Conservation (phyloP, 2,329 filamentous ascomycete genomes). For the Xylaria sp. region DNA sequence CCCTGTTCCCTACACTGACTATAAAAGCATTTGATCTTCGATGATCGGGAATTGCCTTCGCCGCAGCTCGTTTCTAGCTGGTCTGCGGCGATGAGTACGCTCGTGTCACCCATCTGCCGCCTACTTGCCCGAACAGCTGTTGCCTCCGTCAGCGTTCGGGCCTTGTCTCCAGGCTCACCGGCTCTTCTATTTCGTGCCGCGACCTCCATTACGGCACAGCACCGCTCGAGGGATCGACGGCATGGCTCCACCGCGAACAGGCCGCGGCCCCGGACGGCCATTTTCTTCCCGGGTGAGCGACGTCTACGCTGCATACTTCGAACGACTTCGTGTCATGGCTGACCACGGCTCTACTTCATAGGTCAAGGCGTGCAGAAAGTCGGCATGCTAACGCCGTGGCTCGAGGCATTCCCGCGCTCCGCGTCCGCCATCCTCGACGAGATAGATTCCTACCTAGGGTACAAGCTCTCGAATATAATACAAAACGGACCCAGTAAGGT, state of each 20-base stretch:
- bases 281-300: conserved; percentile 67
- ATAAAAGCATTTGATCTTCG: conserved; percentile 26
- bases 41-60: conserved; percentile 40
- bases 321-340: conserved; percentile 24
- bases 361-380: conserved; percentile 91
- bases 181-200: conserved; percentile 16
- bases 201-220: conserved; percentile 38
- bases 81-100: conserved; percentile 48
- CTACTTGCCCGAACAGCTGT: conserved; percentile 40
- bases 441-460: conserved; percentile 81
- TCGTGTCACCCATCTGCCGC: conserved; percentile 43
- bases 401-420: conserved; percentile 84
- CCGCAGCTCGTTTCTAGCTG: conserved; percentile 46
- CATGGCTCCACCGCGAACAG: conserved; percentile 50
- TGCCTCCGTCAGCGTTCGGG: conserved; percentile 31
- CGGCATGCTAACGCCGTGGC: conserved; percentile 87
- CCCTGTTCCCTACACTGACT: conserved; percentile 5
- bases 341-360: conserved; percentile 50
- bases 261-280: conserved; percentile 62
- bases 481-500: conserved; percentile 79
- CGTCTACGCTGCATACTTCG: conserved; percentile 4
- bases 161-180: conserved; percentile 23
- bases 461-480: conserved; percentile 81
- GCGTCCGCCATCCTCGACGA: conserved; percentile 82
- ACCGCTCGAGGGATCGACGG: conserved; percentile 32